Percentiles rank a stretch among this genome's conserved stretches.
These are phyloP conservation scores for Fusarium sp. DNA, from an alignment of 2,329 filamentous ascomycete genomes.

Conservation along the genomic window DNA sequence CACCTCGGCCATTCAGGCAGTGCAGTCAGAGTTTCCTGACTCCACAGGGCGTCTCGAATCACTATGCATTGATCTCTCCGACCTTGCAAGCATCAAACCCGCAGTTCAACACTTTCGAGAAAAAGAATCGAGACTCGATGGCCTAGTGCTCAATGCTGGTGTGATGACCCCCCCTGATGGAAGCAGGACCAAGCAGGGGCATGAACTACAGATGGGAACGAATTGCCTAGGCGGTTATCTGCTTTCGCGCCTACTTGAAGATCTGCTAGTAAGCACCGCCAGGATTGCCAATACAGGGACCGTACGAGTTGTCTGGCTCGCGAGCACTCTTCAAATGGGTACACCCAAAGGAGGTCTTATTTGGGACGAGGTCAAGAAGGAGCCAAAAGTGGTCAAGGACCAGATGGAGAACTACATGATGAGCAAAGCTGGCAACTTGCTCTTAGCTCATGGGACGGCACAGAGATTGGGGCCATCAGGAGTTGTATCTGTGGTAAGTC, in stretches of 20 bases:
- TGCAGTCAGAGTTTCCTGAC: conserved; percentile 22
- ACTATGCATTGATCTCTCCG: conserved; percentile 34
- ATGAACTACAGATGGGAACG: conserved; percentile 43
- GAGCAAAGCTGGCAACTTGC: conserved; percentile 37
- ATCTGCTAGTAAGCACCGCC: conserved; percentile 14
- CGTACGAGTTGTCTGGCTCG: conserved; percentile 37
- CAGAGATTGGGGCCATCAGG: conserved; percentile 25
- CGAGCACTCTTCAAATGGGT: conserved; percentile 39
- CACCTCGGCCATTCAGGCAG: conserved; percentile 18
- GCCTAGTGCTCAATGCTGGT: conserved; percentile 39
- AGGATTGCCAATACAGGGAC: conserved; percentile 11
- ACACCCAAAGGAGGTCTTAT: conserved; percentile 33
- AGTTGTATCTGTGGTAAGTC: conserved; percentile 33
- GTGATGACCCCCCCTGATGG: conserved; percentile 40
- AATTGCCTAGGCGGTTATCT: conserved; percentile 42
- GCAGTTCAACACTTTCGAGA: conserved; percentile 4
- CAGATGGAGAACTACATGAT: conserved; percentile 46
- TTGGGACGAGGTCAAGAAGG: conserved; percentile 30
- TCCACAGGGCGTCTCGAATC: conserved; percentile 31
- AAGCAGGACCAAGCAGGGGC: conserved; percentile 33
- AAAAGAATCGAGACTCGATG: conserved; percentile 34
- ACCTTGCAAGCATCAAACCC: conserved; percentile 24
- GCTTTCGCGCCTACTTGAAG: conserved; percentile 24
- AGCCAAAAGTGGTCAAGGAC: conserved; percentile 30
- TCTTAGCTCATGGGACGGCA: conserved; percentile 35